These are phyloP conservation scores for Dictyostelium intermedium DNA, from an alignment of 78 protist genomes.

Conservation along the genomic window DNA sequence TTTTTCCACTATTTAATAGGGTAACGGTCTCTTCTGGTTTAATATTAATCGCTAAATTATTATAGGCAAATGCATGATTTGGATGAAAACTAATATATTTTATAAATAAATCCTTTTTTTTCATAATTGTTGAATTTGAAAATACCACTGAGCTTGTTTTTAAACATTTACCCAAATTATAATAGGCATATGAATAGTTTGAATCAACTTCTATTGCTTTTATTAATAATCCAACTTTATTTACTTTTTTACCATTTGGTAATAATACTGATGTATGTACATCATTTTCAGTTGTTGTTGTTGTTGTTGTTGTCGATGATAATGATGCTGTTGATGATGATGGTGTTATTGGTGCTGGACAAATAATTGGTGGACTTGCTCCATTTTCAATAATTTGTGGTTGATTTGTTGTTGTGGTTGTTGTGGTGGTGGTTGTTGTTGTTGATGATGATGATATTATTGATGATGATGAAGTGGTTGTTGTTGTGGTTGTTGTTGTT, in stretches of 20 bases:
- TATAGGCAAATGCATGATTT: neutral
- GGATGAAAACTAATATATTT: neutral
- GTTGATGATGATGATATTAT: neutral
- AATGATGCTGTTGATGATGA: neutral
- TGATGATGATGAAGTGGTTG: neutral
- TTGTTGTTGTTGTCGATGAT: neutral
- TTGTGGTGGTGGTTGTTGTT: neutral
- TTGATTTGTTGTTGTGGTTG: neutral
- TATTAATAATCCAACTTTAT: neutral
- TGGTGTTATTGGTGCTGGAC: neutral
- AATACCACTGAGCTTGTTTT: neutral
- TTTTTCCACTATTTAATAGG: neutral
- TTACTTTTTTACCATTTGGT: slow-evolving; percentile 1
- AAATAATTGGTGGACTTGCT: neutral
- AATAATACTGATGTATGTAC: neutral
- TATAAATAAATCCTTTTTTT: neutral
- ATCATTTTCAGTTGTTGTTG: neutral
- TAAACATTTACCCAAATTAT: neutral
- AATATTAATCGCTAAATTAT: neutral
- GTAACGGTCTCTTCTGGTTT: slow-evolving; percentile 1
- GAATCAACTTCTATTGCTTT: neutral
- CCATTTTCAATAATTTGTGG: neutral
- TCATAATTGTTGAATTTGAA: neutral
- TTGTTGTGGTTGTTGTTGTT: neutral
- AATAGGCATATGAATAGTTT: neutral